Conservation (phyloP, 345 rosid species). For the Erodium maritimum region DNA sequence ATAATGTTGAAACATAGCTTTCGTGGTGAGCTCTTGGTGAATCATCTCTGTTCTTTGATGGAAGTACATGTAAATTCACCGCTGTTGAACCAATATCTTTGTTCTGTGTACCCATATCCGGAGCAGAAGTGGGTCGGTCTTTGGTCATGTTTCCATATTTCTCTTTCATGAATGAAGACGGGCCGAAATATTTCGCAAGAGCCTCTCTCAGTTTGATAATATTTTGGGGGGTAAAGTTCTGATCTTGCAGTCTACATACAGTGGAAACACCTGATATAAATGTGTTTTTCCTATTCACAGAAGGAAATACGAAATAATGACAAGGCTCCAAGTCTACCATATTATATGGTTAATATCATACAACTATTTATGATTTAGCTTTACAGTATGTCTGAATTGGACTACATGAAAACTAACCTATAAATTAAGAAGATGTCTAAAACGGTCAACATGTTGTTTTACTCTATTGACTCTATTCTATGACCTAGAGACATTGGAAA, state of each 20-base stretch:
- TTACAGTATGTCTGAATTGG: too few relatives aligned
- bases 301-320: background rate
- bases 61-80: constrained; percentile 34
- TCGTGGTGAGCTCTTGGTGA: constrained; percentile 29
- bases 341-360: too few relatives aligned
- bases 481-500: too few relatives aligned
- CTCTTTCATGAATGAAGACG: constrained; percentile 41
- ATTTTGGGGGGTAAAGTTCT: constrained; percentile 28
- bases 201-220: constrained; percentile 29
- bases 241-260: constrained; percentile 47
- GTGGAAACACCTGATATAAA: background rate
- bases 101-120: constrained; percentile 1
- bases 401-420: too few relatives aligned
- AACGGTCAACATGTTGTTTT: too few relatives aligned
- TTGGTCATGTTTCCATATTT: constrained; percentile 19
- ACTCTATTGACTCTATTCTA: too few relatives aligned
- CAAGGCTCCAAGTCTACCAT: too few relatives aligned
- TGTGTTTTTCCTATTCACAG: background rate
- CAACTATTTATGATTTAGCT: too few relatives aligned
- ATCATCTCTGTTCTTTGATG: constrained; percentile 38
- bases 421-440: too few relatives aligned
- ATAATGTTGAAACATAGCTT: constrained; percentile 37
- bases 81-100: constrained; percentile 15
- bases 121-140: constrained; percentile 6
- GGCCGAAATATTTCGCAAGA: constrained; percentile 31